Percentiles rank a stretch among this genome's conserved stretches.
Evolutionary conservation across 2,329 filamentous ascomycete genomes (phyloP).

Genomic region (Ophiostoma sp.): DNA sequence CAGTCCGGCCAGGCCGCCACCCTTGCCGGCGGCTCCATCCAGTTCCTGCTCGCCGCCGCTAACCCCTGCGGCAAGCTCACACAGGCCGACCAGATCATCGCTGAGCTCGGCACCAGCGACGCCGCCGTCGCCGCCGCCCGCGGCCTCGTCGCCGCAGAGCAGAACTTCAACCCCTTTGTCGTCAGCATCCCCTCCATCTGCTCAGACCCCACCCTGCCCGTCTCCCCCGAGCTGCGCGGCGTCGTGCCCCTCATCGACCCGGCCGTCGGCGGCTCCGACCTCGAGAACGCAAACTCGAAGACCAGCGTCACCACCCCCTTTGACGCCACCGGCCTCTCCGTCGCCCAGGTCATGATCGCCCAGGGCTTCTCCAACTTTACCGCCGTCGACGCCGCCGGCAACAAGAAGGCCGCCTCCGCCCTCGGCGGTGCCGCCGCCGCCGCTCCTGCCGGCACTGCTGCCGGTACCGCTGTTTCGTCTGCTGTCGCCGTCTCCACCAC

Average conservation of each 20-base stretch:
- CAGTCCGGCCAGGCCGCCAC: slow-evolving; percentile 55
- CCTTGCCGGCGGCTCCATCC: slow-evolving; percentile 55
- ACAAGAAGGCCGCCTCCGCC: slow-evolving; percentile 25
- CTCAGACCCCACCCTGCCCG: slow-evolving; percentile 57
- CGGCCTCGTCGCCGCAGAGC: slow-evolving; percentile 29
- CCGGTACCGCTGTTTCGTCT: slow-evolving; percentile 20
- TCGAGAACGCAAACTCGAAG: slow-evolving; percentile 56
- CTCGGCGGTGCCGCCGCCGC: slow-evolving; percentile 29
- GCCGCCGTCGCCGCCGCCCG: slow-evolving; percentile 56
- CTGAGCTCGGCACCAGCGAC: slow-evolving; percentile 53
- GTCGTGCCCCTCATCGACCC: slow-evolving; percentile 65
- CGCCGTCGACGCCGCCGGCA: slow-evolving; percentile 33
- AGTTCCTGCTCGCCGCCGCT: slow-evolving; percentile 56
- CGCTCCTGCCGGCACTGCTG: slow-evolving; percentile 24
- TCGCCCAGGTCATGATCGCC: slow-evolving; percentile 58
- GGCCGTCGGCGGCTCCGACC: slow-evolving; percentile 50
- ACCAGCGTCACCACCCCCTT: slow-evolving; percentile 51
- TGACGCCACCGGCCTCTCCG: slow-evolving; percentile 55
- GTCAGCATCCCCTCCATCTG: slow-evolving; percentile 58
- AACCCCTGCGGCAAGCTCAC: slow-evolving; percentile 43
- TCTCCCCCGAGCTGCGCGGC: slow-evolving; percentile 56
- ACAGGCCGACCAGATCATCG: slow-evolving; percentile 60
- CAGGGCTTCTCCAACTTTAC: slow-evolving; percentile 62
- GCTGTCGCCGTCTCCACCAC: slow-evolving; percentile 16
- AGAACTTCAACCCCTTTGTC: slow-evolving; percentile 45